Conservation (phyloP, 1,284 basidiomycete genomes). For the Anthracocystis panici-leucophaei region DNA sequence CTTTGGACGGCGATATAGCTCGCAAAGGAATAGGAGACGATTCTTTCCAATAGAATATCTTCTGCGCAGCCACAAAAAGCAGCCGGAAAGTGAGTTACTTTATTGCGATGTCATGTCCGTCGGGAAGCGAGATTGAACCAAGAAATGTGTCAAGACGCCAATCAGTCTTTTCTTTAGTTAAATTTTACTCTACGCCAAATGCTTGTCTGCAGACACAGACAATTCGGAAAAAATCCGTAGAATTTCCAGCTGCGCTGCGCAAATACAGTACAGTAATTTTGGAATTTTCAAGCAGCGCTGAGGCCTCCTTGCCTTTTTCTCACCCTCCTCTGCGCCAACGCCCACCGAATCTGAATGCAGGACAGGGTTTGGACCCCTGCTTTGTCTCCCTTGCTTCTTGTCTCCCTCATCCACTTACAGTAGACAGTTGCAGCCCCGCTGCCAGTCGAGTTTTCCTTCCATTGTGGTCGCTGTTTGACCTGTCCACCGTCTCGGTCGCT, state of each 20-base stretch:
- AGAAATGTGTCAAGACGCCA: slow-evolving; percentile 5
- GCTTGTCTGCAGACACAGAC: not conserved
- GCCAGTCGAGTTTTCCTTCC: too few relatives aligned
- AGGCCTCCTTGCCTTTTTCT: slow-evolving; percentile 2
- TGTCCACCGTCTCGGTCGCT: not conserved
- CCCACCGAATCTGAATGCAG: not conserved
- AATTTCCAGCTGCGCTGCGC: too few relatives aligned
- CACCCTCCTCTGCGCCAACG: not conserved
- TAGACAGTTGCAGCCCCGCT: too few relatives aligned
- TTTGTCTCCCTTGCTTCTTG: not conserved
- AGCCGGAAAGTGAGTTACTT: not conserved
- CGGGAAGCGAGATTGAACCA: not conserved
- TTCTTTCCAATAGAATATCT: too few relatives aligned
- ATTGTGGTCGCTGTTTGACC: too few relatives aligned
- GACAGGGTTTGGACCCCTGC: slow-evolving; percentile 6
- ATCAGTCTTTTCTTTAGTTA: not conserved
- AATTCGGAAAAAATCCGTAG: not conserved
- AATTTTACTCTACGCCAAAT: not conserved
- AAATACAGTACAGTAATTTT: too few relatives aligned
- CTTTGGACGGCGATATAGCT: too few relatives aligned
- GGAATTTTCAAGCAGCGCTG: not conserved
- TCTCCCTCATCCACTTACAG: too few relatives aligned
- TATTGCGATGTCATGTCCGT: not conserved
- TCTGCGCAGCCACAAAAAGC: too few relatives aligned
- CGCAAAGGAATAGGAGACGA: too few relatives aligned